Conservation (phyloP, 108 stramenopile genomes). For the Thalassiosira profunda region DNA sequence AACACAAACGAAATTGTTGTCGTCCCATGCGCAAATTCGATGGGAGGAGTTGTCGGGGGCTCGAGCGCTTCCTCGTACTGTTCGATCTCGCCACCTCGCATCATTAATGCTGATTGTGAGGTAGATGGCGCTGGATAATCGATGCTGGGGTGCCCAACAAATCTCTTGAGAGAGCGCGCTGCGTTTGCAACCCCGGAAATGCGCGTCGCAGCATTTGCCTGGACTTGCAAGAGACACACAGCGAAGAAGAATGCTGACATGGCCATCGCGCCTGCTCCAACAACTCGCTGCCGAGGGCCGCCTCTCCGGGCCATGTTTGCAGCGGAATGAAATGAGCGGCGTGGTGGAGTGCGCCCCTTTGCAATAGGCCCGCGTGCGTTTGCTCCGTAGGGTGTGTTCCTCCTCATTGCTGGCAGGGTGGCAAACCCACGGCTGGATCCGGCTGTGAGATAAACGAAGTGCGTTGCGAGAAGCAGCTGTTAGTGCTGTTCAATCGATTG, state of each 20-base stretch:
- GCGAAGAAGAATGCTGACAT: constrained; percentile 22
- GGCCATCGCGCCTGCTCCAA: constrained; percentile 13
- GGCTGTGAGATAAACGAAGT: not conserved
- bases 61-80: constrained; percentile 14
- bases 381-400: constrained; percentile 2
- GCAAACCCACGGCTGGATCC: constrained; percentile 32
- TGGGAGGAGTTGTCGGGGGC: constrained; percentile 56
- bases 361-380: not conserved
- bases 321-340: constrained; percentile 4
- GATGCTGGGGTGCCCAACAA: too few species aligned
- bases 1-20: constrained; percentile 90
- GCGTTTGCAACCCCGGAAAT: too few species aligned
- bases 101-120: too few species aligned
- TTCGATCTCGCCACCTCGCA: constrained; percentile 41
- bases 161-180: too few species aligned
- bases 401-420: constrained; percentile 9
- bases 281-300: constrained; percentile 9
- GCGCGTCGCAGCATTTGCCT: too few species aligned
- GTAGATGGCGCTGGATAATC: too few species aligned
- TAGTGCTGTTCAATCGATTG: not conserved
- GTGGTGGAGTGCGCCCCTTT: not conserved
- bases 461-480: not conserved
- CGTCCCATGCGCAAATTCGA: constrained; percentile 90
- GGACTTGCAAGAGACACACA: constrained; percentile 14
- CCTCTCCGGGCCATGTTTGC: constrained; percentile 1